phyloP scores from a whole-genome alignment of 805 yeast species.

The Clavispora santaluciae region DNA sequence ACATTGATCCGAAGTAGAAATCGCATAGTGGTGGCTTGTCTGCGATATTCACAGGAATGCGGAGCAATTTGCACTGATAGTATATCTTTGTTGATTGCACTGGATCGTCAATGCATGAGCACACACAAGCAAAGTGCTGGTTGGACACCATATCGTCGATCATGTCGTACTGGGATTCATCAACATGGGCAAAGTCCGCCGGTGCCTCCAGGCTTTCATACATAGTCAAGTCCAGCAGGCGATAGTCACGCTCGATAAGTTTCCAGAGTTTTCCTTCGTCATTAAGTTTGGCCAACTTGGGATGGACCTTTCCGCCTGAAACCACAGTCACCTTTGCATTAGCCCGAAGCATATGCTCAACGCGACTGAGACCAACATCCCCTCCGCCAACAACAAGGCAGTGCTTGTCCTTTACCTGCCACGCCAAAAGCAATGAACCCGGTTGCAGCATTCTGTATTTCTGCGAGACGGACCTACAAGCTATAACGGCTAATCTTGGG shows the following conservation, averaged over 20 bases:
- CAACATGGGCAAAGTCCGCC: conserved; percentile 5
- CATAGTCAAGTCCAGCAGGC: conserved; percentile 44
- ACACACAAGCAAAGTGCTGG: conserved; percentile 55
- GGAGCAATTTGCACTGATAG: conserved; percentile 37
- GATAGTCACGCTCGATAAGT: conserved; percentile 43
- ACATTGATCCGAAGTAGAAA: conserved; percentile 79
- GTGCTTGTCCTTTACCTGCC: conserved; percentile 65
- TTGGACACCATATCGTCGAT: conserved; percentile 31
- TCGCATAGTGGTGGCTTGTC: conserved; percentile 83
- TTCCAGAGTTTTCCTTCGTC: conserved; percentile 38
- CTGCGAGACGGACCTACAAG: too few relatives aligned
- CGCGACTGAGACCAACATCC: conserved; percentile 69
- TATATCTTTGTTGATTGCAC: conserved; percentile 53
- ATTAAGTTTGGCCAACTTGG: conserved; percentile 22
- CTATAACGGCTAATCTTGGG: too few relatives aligned
- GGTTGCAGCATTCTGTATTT: conserved; percentile 1
- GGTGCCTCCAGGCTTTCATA: conserved; percentile 31
- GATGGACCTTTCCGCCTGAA: conserved; percentile 33
- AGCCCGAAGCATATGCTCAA: conserved; percentile 62
- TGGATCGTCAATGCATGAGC: conserved; percentile 74
- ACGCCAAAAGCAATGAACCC: conserved; percentile 64
- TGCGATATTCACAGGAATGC: conserved; percentile 71
- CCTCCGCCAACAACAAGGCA: conserved; percentile 77
- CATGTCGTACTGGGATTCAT: conserved; percentile 16
- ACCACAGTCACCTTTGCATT: conserved; percentile 67